Conservation (phyloP, 257 asterid species). For the Nicotiana undulata region DNA sequence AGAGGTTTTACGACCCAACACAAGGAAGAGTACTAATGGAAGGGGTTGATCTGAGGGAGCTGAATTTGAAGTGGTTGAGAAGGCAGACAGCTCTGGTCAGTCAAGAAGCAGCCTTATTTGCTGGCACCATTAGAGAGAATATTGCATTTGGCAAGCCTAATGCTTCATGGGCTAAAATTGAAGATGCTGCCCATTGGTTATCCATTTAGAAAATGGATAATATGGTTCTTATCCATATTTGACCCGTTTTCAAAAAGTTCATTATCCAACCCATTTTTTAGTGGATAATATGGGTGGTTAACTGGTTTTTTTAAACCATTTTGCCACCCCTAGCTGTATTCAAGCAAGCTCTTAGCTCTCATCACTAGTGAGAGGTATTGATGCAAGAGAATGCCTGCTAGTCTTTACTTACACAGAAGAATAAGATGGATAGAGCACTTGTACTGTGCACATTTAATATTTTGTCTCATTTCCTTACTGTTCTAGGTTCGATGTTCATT, state of each 20-base stretch:
- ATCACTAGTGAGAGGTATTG: neutral
- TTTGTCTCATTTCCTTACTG: neutral
- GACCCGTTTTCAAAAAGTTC: no score
- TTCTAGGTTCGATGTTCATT: neutral
- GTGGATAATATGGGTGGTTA: no score
- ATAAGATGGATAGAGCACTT: neutral
- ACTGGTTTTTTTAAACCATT: no score
- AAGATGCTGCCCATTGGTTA: no score
- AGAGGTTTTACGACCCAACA: constrained; percentile 71
- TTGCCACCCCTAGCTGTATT: no score
- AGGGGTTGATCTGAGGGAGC: constrained; percentile 56
- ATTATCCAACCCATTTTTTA: no score
- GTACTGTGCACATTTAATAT: neutral
- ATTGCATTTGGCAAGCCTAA: constrained; percentile 59
- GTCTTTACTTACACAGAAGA: neutral
- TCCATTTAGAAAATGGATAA: no score
- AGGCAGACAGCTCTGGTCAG: constrained; percentile 65
- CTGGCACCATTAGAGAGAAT: constrained; percentile 73
- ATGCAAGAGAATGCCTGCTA: neutral
- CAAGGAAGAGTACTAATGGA: constrained; percentile 57
- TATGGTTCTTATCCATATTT: no score
- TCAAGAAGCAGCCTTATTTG: constrained; percentile 75
- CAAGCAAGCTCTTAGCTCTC: neutral
- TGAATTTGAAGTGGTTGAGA: constrained; percentile 64
- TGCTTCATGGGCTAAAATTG: constrained; percentile 75